Conservation (phyloP, 129 eudicot genomes). For the Lonicera japonica region DNA sequence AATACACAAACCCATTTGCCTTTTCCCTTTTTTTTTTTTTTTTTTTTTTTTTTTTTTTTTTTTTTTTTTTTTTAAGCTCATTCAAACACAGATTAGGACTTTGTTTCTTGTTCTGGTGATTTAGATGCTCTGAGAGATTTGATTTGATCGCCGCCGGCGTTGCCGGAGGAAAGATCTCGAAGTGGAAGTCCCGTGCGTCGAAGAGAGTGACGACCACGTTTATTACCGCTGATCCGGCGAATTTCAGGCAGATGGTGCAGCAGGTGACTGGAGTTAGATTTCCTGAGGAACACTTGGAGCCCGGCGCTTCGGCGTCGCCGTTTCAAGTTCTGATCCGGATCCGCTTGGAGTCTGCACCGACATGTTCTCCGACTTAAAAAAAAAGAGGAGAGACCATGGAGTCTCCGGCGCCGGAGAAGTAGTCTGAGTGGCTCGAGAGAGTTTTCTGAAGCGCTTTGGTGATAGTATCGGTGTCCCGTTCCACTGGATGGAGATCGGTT, state of each 20-base stretch:
- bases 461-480: constrained; percentile 55
- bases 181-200: constrained; percentile 74
- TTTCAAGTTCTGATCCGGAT: constrained; percentile 54
- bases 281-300: constrained; percentile 24
- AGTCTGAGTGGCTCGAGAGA: constrained; percentile 9
- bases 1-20: too few species aligned
- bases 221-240: constrained; percentile 68
- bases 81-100: too few species aligned
- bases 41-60: too few species aligned
- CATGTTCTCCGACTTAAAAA: constrained; percentile 26
- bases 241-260: constrained; percentile 90
- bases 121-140: too few species aligned
- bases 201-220: constrained; percentile 61
- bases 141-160: constrained; percentile 8
- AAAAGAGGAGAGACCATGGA: neutral
- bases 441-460: constrained; percentile 64
- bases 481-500: too few species aligned
- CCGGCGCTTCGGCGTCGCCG: constrained; percentile 39
- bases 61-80: too few species aligned
- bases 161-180: constrained; percentile 23
- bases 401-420: constrained; percentile 8
- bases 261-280: constrained; percentile 68
- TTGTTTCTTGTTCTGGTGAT: too few species aligned
- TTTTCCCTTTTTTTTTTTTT: too few species aligned
- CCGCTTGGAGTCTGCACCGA: constrained; percentile 32